A percentile compares a stretch with the other conserved stretches of the same genome.
Conservation (phyloP, 2,329 filamentous ascomycete genomes). For the Blumeriella jaapii region DNA sequence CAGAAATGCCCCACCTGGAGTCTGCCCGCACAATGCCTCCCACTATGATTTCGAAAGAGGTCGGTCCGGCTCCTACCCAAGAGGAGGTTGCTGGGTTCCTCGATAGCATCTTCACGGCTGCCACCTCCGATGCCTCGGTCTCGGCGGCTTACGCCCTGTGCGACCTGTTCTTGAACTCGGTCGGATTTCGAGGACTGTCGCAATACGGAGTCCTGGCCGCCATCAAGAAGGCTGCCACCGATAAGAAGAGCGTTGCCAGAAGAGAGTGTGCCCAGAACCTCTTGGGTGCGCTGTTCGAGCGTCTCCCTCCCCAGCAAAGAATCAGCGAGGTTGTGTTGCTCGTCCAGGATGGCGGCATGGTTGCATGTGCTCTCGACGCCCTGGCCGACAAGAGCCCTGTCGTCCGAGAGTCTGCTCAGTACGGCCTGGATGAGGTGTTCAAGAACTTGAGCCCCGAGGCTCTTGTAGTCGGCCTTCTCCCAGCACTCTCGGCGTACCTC, state of each 20-base stretch:
- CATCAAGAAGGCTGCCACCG: constrained; percentile 66
- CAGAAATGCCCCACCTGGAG: constrained; percentile 37
- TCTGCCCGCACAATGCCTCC: constrained; percentile 31
- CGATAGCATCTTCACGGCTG: constrained; percentile 50
- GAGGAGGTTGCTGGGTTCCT: constrained; percentile 56
- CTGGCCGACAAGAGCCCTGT: constrained; percentile 83
- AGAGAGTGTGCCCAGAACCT: constrained; percentile 93
- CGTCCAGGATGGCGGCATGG: constrained; percentile 64
- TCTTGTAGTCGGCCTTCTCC: constrained; percentile 71
- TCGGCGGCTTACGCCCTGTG: constrained; percentile 55
- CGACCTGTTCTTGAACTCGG: constrained; percentile 51
- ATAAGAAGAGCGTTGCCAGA: constrained; percentile 84
- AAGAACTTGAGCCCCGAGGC: constrained; percentile 68
- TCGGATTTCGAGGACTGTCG: constrained; percentile 50
- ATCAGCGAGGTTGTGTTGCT: constrained; percentile 73
- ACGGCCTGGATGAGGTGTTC: constrained; percentile 85
- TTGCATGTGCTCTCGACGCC: constrained; percentile 67
- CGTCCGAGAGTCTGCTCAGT: constrained; percentile 84
- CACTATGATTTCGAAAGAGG: constrained; percentile 37
- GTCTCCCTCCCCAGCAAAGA: constrained; percentile 66
- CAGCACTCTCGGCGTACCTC: constrained; percentile 64
- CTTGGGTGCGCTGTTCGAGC: constrained; percentile 85
- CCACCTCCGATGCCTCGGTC: constrained; percentile 42
- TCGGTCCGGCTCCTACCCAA: constrained; percentile 39
- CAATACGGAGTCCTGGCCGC: constrained; percentile 51